These are phyloP conservation scores for Talaromyces sp. DNA, from an alignment of 2,329 filamentous ascomycete species.

Conservation along the genomic window DNA sequence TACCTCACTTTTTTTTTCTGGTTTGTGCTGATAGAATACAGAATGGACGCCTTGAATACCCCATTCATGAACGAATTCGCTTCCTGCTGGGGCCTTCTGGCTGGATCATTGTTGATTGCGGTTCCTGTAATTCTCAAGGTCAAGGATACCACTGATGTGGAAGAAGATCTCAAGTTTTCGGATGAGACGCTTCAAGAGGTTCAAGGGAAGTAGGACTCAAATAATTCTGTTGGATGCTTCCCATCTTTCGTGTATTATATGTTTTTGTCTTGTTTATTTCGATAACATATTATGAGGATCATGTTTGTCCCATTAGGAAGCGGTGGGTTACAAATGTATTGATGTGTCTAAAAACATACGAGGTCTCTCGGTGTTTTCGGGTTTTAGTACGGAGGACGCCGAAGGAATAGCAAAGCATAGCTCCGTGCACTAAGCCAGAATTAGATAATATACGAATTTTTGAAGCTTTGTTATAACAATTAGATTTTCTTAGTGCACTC, in stretches of 20 bases:
- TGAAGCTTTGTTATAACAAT: no score
- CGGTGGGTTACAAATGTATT: no score
- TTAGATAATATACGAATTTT: no score
- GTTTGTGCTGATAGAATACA: conserved; percentile 25
- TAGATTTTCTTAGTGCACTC: no score
- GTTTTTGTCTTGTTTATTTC: background rate
- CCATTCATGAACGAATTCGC: conserved; percentile 69
- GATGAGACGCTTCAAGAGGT: conserved; percentile 62
- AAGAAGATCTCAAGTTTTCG: conserved; percentile 77
- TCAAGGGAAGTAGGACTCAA: background rate
- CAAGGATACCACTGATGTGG: conserved; percentile 70
- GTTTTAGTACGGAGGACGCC: no score
- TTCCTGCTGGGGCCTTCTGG: conserved; percentile 69
- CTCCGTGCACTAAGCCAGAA: no score
- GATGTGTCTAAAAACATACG: no score
- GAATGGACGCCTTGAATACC: conserved; percentile 57
- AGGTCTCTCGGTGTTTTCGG: no score
- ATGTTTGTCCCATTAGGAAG: no score
- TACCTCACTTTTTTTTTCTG: conserved; percentile 1
- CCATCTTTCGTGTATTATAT: background rate
- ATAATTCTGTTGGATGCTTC: no score
- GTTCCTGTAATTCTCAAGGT: conserved; percentile 77
- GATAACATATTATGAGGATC: background rate
- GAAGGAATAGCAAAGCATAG: no score
- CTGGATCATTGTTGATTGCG: conserved; percentile 67